A percentile compares a stretch with the other conserved stretches of the same genome.
Evolutionary conservation across 2,329 filamentous ascomycete genomes (phyloP).

Genomic region (Pseudocercospora fuligena): DNA sequence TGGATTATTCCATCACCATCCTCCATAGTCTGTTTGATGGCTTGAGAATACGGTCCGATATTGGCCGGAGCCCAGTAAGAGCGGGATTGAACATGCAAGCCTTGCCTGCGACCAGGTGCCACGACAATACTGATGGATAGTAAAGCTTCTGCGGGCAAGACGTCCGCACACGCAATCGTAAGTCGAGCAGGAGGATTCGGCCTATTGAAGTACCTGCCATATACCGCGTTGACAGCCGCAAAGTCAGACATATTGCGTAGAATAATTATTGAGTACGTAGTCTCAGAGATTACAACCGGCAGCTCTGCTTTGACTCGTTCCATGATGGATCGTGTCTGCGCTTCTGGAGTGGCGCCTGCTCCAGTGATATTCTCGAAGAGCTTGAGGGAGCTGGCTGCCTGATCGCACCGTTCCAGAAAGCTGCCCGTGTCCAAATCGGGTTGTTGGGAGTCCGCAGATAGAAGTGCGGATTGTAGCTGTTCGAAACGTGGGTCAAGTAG

Average conservation of each 20-base stretch:
- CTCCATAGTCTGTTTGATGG: slow-evolving; percentile 61
- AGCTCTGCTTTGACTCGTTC: slow-evolving; percentile 40
- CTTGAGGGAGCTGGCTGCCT: not conserved
- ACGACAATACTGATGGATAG: slow-evolving; percentile 64
- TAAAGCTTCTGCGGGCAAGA: slow-evolving; percentile 64
- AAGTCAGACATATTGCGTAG: slow-evolving; percentile 84
- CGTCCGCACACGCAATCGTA: slow-evolving; percentile 76
- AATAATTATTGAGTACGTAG: slow-evolving; percentile 63
- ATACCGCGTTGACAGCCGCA: slow-evolving; percentile 72
- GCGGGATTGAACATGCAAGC: slow-evolving; percentile 85
- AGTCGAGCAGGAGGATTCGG: slow-evolving; percentile 86
- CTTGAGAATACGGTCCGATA: slow-evolving; percentile 96
- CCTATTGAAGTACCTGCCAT: slow-evolving; percentile 72
- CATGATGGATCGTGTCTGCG: slow-evolving; percentile 49
- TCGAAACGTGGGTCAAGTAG: slow-evolving; percentile 70
- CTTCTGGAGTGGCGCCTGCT: slow-evolving; percentile 45
- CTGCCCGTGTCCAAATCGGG: not conserved
- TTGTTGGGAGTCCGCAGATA: not conserved
- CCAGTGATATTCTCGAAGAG: slow-evolving; percentile 34
- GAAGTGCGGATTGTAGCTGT: slow-evolving; percentile 6
- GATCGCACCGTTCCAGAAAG: not conserved
- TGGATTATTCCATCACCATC: slow-evolving; percentile 26
- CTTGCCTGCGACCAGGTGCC: slow-evolving; percentile 44
- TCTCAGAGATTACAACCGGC: slow-evolving; percentile 23
- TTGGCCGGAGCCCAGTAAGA: slow-evolving; percentile 99